Evolutionary conservation across 495 filamentous ascomycete species (phyloP), one percentile per base, ranked within the genome.

Genomic region (Daldinia loculata): DNA sequence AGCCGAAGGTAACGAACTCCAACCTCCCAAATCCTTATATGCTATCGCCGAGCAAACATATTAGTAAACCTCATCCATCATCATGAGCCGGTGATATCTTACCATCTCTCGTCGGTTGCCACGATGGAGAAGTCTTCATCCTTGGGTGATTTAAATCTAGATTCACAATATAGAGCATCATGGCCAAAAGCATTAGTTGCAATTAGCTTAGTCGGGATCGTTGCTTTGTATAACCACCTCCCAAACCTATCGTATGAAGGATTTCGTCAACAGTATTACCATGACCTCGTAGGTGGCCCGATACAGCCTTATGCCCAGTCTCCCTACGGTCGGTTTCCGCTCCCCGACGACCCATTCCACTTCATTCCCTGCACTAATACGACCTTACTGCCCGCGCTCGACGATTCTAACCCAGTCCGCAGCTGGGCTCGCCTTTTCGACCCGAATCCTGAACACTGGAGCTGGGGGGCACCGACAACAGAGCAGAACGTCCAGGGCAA

Each of bases 401-500:
- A 80, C 53, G 81, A 83, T 34, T 56, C 69, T 30, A 43, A 68
- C 8, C 61, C 80, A 0, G 67, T 71, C 15, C 51, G 34, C 39
- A 80, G 73, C 45, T 83, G 82, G 82, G 75, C 77, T 26, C 74
- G 61, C 29, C 72, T 80, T 0, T 83, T 81, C 63, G 79, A 83
- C 56, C 80, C 80, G 5, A 70, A 83, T 56, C 81, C 82, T 1
- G 69, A 66, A 4, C 74, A 78, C 50, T 84, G 81, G 81, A 82
- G 70, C 63, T 84, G 82, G 82, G 80, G 78, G 6, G 65, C 53
- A 56, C 32, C 45, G 52, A 62, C 66, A 12, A 29, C 45, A 2
- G 56, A 63, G 8, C 63, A 61, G 8, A 51, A 65, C 6, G 9
- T 29, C 3, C 36, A 7, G 8, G 34, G 58, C n/a, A 43, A 34